Base-by-base conservation (phyloP, 2,329 filamentous ascomycete species). In the Nothophaeocryptopus gaeumannii region DNA sequence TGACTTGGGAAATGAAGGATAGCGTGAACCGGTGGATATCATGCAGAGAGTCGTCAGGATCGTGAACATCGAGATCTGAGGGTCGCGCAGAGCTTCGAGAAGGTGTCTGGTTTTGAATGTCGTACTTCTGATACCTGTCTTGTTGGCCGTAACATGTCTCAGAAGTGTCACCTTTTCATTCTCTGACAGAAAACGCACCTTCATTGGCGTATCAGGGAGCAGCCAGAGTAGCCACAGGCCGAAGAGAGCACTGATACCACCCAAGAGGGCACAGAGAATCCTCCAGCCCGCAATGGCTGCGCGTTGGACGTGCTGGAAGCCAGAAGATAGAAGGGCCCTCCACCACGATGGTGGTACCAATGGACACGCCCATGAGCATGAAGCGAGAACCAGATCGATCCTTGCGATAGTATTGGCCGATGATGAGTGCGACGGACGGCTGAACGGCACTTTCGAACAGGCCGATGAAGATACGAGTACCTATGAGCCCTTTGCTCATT, bases 361-460 rank as follows among this genome's bases (percentile, higher is more conserved):
- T 47, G 31, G 38, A 39, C 5, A 39, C 39, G 12, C 31, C 45
- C 43, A 34, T 38, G 12, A 41, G 31, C 20, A 41, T 41, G 39
- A 32, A 45, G 20, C 42, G 36, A n/a, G 37, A 33, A 15, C 42
- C 42, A 9, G 42, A 45, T 16, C 37, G 36, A 34, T 45, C 42
- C 16, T 45, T 45, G 7, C 42, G 29, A 36, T 37, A 45, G 33
- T 45, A 88, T 72, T 85, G 84, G 33, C 78, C 75, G 0, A 79
- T 84, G 39, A 88, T 72, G 37, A 87, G 70, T 29, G 87, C 72
- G 56, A 88, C 86, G 8, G 77, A 74, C 0, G 84, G 84, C 62
- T 86, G 82, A 61, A 82, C 85, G 32, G 79, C 79, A 5, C 37
- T 20, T 9, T 20, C 37, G 59, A 87, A 87, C 47, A 85, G 77